Evolutionary conservation across 352 stramenopile species (phyloP), one percentile per base, ranked within the genome.

Genomic region (Peronospora tabacina): DNA sequence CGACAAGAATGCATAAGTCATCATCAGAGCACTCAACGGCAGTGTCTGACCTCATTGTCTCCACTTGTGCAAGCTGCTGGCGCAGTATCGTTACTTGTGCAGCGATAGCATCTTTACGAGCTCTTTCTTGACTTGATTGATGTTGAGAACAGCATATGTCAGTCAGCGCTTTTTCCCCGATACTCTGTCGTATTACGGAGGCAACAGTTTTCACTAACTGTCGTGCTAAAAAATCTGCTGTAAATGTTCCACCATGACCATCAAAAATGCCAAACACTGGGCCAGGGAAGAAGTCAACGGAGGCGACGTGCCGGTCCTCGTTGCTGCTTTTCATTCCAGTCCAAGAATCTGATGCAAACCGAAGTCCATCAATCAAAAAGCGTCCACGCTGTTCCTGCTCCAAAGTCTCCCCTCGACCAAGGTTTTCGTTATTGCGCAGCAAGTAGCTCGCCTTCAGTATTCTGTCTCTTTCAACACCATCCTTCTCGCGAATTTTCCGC

Each of bases 261-360:
- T 88, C 74, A 35, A 81, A 83, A 37, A 88, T 55, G 1, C 61
- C 72, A 54, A 86, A 78, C 8, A 75, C 66, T 2, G 68, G 61
- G 0, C 74, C 77, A 13, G 71, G 73, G 28, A 85, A 78, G 4
- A 48, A 42, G 9, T 66, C 48, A 11, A 53, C 8, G 6, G 37
- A 62, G 5, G 16, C 39, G 3, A 77, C 46, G 17, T 72, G 50
- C 17, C 76, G 72, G 38, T 88, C 77, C 63, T 88, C 72, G 46
- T 86, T 88, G 15, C 40, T 73, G 0, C 56, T 48, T 39, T 85
- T 85, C 45, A 73, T 60, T 0, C 68, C 73, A 32, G 68, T 44
- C 72, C 70, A 82, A 0, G 68, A 81, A 37, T 80, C 70, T 5
- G 70, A 75, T 36, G 66, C 75, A 32, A 75, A 79, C 11, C 61